These are phyloP conservation scores for Botryotinia narcissicola DNA, from an alignment of 2,329 filamentous ascomycete genomes.

Conservation along the genomic window DNA sequence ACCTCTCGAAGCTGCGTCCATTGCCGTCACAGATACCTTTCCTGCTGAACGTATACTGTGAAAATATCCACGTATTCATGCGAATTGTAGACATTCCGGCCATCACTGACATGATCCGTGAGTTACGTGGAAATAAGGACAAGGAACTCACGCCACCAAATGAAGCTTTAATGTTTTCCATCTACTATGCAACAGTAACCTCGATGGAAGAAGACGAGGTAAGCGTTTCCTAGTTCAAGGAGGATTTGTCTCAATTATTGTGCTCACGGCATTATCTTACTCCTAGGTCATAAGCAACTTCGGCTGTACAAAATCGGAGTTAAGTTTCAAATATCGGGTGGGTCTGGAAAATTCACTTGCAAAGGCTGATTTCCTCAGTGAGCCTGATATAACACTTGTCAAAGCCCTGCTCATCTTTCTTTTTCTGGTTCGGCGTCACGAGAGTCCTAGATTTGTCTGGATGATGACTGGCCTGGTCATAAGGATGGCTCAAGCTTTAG, in stretches of 20 bases:
- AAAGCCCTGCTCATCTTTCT: conserved; percentile 63
- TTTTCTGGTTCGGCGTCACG: conserved; percentile 49
- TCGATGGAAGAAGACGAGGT: conserved; percentile 59
- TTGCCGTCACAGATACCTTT: conserved; percentile 55
- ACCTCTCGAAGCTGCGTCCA: conserved; percentile 47
- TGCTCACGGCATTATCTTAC: neutral
- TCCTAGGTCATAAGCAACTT: conserved; percentile 47
- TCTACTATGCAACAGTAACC: conserved; percentile 55
- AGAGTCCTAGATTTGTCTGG: conserved; percentile 57
- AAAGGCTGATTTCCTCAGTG: conserved; percentile 59
- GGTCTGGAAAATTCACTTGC: conserved; percentile 58
- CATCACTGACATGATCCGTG: conserved; percentile 42
- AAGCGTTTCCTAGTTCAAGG: conserved; percentile 26
- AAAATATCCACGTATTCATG: conserved; percentile 50
- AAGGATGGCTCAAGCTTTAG: conserved; percentile 46
- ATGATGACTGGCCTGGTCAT: conserved; percentile 62
- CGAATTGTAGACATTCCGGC: conserved; percentile 49
- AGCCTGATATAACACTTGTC: conserved; percentile 56
- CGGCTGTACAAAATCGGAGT: conserved; percentile 46
- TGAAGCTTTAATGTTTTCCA: conserved; percentile 55
- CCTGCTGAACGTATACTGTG: conserved; percentile 49
- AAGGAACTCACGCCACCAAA: conserved; percentile 43
- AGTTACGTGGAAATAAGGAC: conserved; percentile 38
- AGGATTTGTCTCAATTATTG: neutral
- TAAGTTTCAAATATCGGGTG: conserved; percentile 45